Evolutionary conservation across 2,329 filamentous ascomycete genomes (phyloP).

Genomic region (Aureobasidium sp.): DNA sequence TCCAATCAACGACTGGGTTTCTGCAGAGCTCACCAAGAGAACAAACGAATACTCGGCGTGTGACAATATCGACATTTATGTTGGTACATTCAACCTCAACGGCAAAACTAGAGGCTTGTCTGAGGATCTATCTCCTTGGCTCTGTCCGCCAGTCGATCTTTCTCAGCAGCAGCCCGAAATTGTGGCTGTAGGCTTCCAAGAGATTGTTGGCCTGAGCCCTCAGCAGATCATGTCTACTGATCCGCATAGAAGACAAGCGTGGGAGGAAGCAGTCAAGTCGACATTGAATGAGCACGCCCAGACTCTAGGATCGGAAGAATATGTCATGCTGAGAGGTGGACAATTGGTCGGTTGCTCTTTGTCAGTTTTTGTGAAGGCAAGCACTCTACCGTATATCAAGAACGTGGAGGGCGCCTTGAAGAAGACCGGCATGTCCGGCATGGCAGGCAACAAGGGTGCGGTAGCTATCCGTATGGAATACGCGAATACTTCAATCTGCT

Average conservation of each 20-base stretch:
- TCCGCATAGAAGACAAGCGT: slow-evolving; percentile 71
- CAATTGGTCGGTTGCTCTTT: slow-evolving; percentile 91
- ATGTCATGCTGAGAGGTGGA: slow-evolving; percentile 82
- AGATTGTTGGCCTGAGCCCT: slow-evolving; percentile 95
- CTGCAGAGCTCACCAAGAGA: slow-evolving; percentile 60
- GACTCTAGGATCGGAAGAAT: slow-evolving; percentile 60
- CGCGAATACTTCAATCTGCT: slow-evolving; percentile 84
- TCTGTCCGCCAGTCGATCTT: slow-evolving; percentile 57
- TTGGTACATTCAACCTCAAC: slow-evolving; percentile 92
- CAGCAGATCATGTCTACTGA: slow-evolving; percentile 99
- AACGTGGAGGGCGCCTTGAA: slow-evolving; percentile 95
- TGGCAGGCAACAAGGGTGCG: slow-evolving; percentile 96
- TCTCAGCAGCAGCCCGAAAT: slow-evolving; percentile 67
- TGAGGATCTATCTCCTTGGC: slow-evolving; percentile 76
- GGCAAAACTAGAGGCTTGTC: slow-evolving; percentile 71
- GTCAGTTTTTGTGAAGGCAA: slow-evolving; percentile 80
- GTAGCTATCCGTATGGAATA: slow-evolving; percentile 95
- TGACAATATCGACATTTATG: slow-evolving; percentile 68
- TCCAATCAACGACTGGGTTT: slow-evolving; percentile 87
- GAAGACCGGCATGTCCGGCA: slow-evolving; percentile 89
- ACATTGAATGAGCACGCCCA: slow-evolving; percentile 67
- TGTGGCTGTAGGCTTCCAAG: slow-evolving; percentile 86
- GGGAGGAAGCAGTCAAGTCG: slow-evolving; percentile 73
- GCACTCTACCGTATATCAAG: slow-evolving; percentile 72
- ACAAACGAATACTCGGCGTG: slow-evolving; percentile 65